Conservation (phyloP, 225 moss, liverwort and hornwort genomes). For the Climacium dendroides region DNA sequence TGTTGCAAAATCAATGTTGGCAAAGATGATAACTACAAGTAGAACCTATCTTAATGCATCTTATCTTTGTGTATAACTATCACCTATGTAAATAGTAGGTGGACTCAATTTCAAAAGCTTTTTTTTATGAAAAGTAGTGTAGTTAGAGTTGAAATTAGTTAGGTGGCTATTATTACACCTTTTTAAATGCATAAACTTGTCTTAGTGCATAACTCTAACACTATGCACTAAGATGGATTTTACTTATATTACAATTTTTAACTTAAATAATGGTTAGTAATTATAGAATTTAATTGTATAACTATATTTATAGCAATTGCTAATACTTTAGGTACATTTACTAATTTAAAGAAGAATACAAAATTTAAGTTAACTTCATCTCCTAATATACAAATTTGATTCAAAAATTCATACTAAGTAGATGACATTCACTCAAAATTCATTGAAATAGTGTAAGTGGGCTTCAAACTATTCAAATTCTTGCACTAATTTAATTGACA, state of each 20-base stretch:
- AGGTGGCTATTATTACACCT: too few species aligned
- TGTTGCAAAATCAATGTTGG: not conserved
- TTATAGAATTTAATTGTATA: not conserved
- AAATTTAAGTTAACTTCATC: not conserved
- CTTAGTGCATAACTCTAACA: too few species aligned
- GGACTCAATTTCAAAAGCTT: too few species aligned
- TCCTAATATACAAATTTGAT: not conserved
- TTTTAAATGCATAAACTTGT: too few species aligned
- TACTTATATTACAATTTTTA: fast-evolving
- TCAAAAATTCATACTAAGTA: not conserved
- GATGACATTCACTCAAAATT: fast-evolving
- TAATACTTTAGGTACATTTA: not conserved
- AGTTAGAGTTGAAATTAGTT: too few species aligned
- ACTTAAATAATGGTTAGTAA: not conserved
- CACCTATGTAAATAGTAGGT: too few species aligned
- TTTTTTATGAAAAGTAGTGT: too few species aligned
- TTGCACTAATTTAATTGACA: not conserved
- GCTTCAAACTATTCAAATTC: not conserved
- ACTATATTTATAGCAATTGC: not conserved
- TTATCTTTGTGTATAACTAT: too few species aligned
- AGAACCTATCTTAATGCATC: too few species aligned
- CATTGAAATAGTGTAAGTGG: not conserved
- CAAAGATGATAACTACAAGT: not conserved
- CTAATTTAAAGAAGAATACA: not conserved
- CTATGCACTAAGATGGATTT: too few species aligned